Evolutionary conservation across 768 basidiomycete species (phyloP), one percentile per base, ranked within the genome.

Genomic region (Mycena sanguinolenta): DNA sequence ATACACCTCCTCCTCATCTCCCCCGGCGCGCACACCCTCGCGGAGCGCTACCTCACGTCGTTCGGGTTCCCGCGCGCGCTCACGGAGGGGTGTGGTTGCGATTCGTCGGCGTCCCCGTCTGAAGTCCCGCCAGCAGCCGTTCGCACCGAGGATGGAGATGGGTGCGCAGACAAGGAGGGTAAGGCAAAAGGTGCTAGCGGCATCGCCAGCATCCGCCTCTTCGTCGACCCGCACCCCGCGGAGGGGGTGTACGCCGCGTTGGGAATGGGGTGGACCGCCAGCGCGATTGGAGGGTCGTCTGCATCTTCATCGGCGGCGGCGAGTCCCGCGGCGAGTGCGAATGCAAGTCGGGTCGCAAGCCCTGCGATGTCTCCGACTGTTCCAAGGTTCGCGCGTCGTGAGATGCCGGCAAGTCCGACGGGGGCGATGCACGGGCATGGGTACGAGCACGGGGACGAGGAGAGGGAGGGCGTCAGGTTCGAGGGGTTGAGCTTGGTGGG

Each of bases 151-250:
- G 19, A n/a, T n/a, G n/a, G n/a, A n/a, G n/a, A n/a, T n/a, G n/a
- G n/a, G n/a, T n/a, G n/a, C n/a, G n/a, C n/a, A n/a, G n/a, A n/a
- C n/a, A n/a, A n/a, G n/a, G n/a, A n/a, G n/a, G n/a, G n/a, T n/a
- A n/a, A n/a, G 25, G 12, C 12, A 52, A 52, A 19, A 28, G 14
- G 23, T 2, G n/a, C n/a, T 17, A 17, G 50, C 52, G 28, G 52
- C 6, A 53, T 53, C 3, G 52, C 52, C 27, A 53, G 52, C 52
- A 17, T 53, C 28, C 52, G 52, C 21, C 63, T 73, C 36, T 69
- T 63, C 54, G 72, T 97, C 74, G 97, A 94, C 79, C 92, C 93
- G 12, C 95, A 96, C 76, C 94, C 95, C 2, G 83, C 88, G 0
- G 80, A 91, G 27, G 84, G 82, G 1, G 82, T 97, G 27, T 92